Percentiles rank a stretch among this genome's conserved stretches.
phyloP scores from a whole-genome alignment of 1,284 basidiomycete genomes.

The Ganoderma sinense region DNA sequence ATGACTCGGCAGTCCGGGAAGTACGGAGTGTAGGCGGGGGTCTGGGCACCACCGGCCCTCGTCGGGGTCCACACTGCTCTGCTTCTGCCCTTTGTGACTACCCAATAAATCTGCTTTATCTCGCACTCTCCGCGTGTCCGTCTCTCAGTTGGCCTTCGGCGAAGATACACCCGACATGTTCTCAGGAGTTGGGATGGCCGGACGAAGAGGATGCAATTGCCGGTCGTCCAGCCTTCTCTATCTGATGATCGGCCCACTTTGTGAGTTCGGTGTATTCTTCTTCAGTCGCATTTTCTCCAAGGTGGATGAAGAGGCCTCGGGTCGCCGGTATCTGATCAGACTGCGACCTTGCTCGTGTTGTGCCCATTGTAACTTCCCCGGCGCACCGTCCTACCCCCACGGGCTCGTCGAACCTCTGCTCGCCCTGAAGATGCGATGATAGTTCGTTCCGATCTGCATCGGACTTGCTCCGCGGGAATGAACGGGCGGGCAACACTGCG shows the following conservation, averaged over 20 bases:
- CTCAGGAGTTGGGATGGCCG: neutral
- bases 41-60: neutral
- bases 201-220: neutral
- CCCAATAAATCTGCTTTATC: neutral
- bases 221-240: neutral
- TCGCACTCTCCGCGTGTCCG: neutral
- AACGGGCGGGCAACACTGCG: neutral
- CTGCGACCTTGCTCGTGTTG: neutral
- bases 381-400: neutral
- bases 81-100: neutral
- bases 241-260: neutral
- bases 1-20: no score
- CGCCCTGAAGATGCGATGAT: neutral
- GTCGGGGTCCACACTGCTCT: neutral
- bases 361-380: neutral
- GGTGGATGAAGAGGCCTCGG: neutral
- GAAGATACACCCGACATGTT: neutral
- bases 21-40: no score
- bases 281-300: neutral
- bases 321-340: neutral
- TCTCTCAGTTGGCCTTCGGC: neutral
- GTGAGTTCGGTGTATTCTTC: neutral
- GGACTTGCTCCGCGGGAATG: neutral
- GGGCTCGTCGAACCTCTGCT: neutral
- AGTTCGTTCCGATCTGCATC: conserved; percentile 1